Percentiles rank a stretch among this genome's conserved stretches.
These are phyloP conservation scores for Grosmannia clavigera DNA, from an alignment of 2,329 filamentous ascomycete genomes.

Conservation along the genomic window DNA sequence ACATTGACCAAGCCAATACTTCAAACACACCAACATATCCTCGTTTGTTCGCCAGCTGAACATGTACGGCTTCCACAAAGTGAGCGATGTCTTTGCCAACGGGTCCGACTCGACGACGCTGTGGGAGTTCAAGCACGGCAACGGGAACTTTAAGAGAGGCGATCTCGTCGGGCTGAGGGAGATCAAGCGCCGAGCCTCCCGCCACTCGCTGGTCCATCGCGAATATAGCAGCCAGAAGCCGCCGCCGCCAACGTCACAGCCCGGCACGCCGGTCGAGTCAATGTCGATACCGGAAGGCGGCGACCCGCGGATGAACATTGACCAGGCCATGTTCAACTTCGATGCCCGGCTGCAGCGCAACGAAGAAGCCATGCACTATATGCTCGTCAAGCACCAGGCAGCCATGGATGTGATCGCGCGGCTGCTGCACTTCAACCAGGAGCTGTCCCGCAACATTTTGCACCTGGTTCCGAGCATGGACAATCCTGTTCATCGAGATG, in stretches of 20 bases:
- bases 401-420: conserved; percentile 70
- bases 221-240: conserved; percentile 76
- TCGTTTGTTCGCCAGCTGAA: conserved; percentile 96
- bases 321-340: conserved; percentile 74
- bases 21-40: conserved; percentile 98
- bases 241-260: conserved; percentile 53
- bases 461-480: conserved; percentile 64
- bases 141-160: conserved; percentile 91
- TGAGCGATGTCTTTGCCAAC: conserved; percentile 96
- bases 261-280: conserved; percentile 73
- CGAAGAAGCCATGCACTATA: conserved; percentile 69
- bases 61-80: conserved; percentile 99
- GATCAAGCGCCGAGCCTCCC: conserved; percentile 87
- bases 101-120: conserved; percentile 84
- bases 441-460: conserved; percentile 64
- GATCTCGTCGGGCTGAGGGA: conserved; percentile 84
- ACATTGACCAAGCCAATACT: conserved; percentile 63
- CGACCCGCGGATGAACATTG: conserved; percentile 65
- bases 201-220: conserved; percentile 84
- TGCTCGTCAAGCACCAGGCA: conserved; percentile 70
- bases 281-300: conserved; percentile 62
- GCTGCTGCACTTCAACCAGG: conserved; percentile 65
- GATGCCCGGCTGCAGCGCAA: conserved; percentile 63
- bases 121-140: conserved; percentile 98
- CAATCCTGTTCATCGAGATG: conserved; percentile 66